Evolutionary conservation across 768 basidiomycete species (phyloP), one percentile per base, ranked within the genome.

Genomic region (Mycena leptocephala): DNA sequence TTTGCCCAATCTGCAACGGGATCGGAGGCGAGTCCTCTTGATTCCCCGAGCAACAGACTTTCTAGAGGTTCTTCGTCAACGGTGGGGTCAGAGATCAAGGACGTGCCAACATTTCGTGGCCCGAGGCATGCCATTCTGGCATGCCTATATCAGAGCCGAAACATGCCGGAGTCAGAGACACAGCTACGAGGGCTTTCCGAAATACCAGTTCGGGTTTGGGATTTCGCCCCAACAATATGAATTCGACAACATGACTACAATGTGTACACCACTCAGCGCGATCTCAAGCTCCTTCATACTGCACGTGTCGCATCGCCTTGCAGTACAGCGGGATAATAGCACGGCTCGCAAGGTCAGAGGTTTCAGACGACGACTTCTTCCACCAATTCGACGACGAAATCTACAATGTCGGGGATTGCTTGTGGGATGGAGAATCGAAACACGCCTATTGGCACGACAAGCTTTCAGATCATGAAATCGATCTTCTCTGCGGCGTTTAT

Each of bases 401-500:
- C 8, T 32, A 33, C 32, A 18, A 24, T 28, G 46, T 5, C 16
- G 69, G 69, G 2, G 14, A 46, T n/a, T 61, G 56, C 43, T 51
- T 70, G 43, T 70, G 69, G 69, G 69, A 70, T 14, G 43, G 58
- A 13, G 9, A 20, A 5, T 70, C 69, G 28, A 30, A 13, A 5
- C 5, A 14, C 10, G 56, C 56, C 20, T 70, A 70, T 24, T 70
- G 69, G 69, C 5, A 46, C 30, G 30, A 70, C 32, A 13, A 13
- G 14, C 24, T 70, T 7, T 32, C 69, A 2, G 39, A 33, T 2
- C 43, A 33, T 24, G 68, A 69, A 32, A 41, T 69, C 6, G 68
- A 69, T 32, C 30, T 59, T 20, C 55, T 69, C 1, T 56, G 56
- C 22, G 69, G 69, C 58, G 58, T 70, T 1, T 70, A 70, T 30